A percentile compares a stretch with the other conserved stretches of the same genome.
Conservation (phyloP, 805 yeast genomes). For the Hagleromyces aurorensis region DNA sequence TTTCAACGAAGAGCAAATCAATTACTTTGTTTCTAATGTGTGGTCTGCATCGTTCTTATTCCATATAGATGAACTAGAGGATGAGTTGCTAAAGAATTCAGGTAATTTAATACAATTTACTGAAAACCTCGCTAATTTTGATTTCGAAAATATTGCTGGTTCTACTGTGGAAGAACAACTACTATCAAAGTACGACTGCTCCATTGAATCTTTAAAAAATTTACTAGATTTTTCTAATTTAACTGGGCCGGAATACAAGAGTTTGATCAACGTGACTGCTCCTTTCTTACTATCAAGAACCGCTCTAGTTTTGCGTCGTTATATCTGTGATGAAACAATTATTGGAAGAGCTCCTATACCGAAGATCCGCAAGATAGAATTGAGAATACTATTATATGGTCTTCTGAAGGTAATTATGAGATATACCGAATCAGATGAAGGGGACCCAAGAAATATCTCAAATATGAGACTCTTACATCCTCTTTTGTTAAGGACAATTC, state of each 20-base stretch:
- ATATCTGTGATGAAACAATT: slow-evolving; percentile 53
- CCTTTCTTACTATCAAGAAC: slow-evolving; percentile 50
- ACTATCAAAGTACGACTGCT: slow-evolving; percentile 39
- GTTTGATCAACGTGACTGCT: slow-evolving; percentile 27
- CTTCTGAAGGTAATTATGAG: slow-evolving; percentile 20
- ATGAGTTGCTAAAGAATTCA: slow-evolving; percentile 24
- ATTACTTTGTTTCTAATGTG: slow-evolving; percentile 39
- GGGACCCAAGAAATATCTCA: slow-evolving; percentile 6
- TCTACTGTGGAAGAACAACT: slow-evolving; percentile 45
- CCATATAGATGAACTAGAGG: slow-evolving; percentile 49
- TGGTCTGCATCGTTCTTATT: slow-evolving; percentile 56
- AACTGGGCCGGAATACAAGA: slow-evolving; percentile 10
- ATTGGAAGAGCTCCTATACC: slow-evolving; percentile 59
- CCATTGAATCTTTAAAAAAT: slow-evolving; percentile 50
- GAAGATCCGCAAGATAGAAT: slow-evolving; percentile 54
- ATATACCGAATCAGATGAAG: slow-evolving; percentile 1
- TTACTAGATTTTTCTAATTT: slow-evolving; percentile 37
- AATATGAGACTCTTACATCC: slow-evolving; percentile 22
- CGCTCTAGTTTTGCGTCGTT: slow-evolving; percentile 54
- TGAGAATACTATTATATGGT: slow-evolving; percentile 41
- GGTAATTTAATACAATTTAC: slow-evolving; percentile 33
- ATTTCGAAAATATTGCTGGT: slow-evolving; percentile 49
- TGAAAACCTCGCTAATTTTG: slow-evolving; percentile 32
- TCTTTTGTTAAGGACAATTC: slow-evolving; percentile 27
- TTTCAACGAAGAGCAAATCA: slow-evolving; percentile 30